Conservation (phyloP, 805 yeast genomes). For the Candida ficus region DNA sequence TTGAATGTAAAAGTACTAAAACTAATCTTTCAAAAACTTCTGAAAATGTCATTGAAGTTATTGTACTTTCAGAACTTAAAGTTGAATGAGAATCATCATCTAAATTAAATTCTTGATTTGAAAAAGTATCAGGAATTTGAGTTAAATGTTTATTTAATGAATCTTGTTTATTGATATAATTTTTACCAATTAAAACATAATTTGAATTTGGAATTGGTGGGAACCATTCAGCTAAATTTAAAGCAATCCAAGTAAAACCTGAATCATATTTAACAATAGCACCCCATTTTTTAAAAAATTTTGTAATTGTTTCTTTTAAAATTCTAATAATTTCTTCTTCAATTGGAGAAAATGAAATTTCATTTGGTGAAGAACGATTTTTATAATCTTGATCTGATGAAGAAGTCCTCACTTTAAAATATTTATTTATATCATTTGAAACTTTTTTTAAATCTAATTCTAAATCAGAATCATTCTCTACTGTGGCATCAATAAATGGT, state of each 20-base stretch:
- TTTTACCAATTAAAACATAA: constrained; percentile 23
- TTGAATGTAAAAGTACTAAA: constrained; percentile 62
- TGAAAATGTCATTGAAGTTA: constrained; percentile 42
- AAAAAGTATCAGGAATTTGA: constrained; percentile 11
- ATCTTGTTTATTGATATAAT: constrained; percentile 15
- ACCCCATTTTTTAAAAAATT: constrained; percentile 77
- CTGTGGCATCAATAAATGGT: constrained; percentile 58
- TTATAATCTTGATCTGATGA: background rate
- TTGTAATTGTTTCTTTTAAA: constrained; percentile 54
- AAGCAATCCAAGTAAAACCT: constrained; percentile 83
- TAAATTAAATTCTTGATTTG: constrained; percentile 15
- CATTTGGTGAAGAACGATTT: constrained; percentile 10
- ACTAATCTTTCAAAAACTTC: constrained; percentile 72
- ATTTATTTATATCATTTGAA: constrained; percentile 54
- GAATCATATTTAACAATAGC: constrained; percentile 68
- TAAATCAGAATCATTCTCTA: constrained; percentile 30
- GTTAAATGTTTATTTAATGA: constrained; percentile 19
- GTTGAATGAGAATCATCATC: constrained; percentile 18
- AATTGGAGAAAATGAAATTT: constrained; percentile 23
- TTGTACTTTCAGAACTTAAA: constrained; percentile 8
- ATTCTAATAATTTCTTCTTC: constrained; percentile 51
- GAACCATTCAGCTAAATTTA: constrained; percentile 85
- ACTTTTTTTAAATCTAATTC: constrained; percentile 31
- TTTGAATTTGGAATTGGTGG: constrained; percentile 40
- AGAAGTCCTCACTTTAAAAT: constrained; percentile 38